Evolutionary conservation across 2,329 filamentous ascomycete genomes (phyloP).

Genomic region (Penicillium sp.): DNA sequence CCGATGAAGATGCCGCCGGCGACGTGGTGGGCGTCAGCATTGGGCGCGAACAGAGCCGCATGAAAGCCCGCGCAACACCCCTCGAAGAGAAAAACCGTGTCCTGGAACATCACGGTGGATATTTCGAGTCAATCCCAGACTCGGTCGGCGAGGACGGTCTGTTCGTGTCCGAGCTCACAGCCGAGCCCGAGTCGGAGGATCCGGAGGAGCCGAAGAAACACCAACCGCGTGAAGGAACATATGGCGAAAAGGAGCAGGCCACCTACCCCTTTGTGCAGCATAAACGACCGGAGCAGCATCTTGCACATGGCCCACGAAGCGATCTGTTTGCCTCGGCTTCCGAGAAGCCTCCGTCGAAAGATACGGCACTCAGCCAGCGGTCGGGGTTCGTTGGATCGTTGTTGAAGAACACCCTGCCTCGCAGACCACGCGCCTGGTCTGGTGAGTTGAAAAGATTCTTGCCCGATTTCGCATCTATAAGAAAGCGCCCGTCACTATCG

Average conservation of each 20-base stretch:
- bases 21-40: conserved; percentile 61
- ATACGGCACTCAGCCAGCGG: conserved; percentile 19
- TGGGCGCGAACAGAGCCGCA: conserved; percentile 56
- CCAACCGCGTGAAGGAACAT: neutral
- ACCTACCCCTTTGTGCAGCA: conserved; percentile 11
- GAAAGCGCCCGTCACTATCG: conserved; percentile 33
- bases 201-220: conserved; percentile 12
- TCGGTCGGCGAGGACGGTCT: conserved; percentile 30
- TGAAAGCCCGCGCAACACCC: conserved; percentile 59
- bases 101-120: conserved; percentile 52
- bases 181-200: conserved; percentile 34
- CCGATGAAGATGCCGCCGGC: conserved; percentile 37
- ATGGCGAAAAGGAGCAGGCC: conserved; percentile 8
- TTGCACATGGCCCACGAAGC: conserved; percentile 16
- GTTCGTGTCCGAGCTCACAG: conserved; percentile 32
- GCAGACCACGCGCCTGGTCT: conserved; percentile 39
- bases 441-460: conserved; percentile 41
- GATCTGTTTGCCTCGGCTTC: conserved; percentile 7
- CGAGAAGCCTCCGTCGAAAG: conserved; percentile 12
- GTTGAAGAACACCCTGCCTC: conserved; percentile 34
- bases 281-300: conserved; percentile 9
- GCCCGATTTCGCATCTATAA: conserved; percentile 35
- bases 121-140: conserved; percentile 48
- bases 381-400: conserved; percentile 38
- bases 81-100: conserved; percentile 61